Base-by-base conservation (phyloP, 495 filamentous ascomycete species). In the Physcia stellaris region DNA sequence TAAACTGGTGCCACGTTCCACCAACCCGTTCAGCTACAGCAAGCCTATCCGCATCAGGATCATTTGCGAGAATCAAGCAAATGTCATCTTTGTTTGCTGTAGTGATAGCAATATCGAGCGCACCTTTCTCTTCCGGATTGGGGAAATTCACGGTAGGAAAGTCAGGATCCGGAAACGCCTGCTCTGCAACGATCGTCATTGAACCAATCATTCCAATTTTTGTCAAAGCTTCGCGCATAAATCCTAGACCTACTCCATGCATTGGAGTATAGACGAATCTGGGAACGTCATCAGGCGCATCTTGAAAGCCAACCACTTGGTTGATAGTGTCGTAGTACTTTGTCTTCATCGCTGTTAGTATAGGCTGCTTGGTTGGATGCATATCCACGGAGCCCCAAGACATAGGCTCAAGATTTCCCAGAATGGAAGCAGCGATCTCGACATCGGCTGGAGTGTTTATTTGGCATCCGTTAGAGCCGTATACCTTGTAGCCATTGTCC, bases 401-500 rank as follows among this genome's bases (percentile, higher is more conserved):
- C 0, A 55, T 36, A 3, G 77, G 77, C 27, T 63, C 63, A 12
- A 75, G 53, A 34, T 77, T 80, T 23, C 62, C 46, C 20, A 64
- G 57, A 31, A 84, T 84, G 2, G 67, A 66, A 13, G 58, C 60
- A 2, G 75, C 64, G 33, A 84, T 84, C 28, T 68, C 64, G 17
- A 49, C 57, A 44, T 83, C 79, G 45, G 15, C 60, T 2, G 78
- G 78, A 12, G 74, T 61, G 35, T 80, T 76, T 43, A 82, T 80
- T 52, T 83, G 79, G 43, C 75, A 79, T 11, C 75, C 79, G 51
- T 79, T 80, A 35, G 41, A 28, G 28, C 41, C 60, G 34, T 57
- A 70, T 53, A 83, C 79, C 59, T 83, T 83, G 57, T 82, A 83
- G 27, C 66, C 73, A 49, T 84, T 83, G 51, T 84, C 78, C 43